A percentile compares a stretch with the other conserved stretches of the same genome.
Conservation (phyloP, 805 yeast species). For the Barnettozyma wickerhamii region DNA sequence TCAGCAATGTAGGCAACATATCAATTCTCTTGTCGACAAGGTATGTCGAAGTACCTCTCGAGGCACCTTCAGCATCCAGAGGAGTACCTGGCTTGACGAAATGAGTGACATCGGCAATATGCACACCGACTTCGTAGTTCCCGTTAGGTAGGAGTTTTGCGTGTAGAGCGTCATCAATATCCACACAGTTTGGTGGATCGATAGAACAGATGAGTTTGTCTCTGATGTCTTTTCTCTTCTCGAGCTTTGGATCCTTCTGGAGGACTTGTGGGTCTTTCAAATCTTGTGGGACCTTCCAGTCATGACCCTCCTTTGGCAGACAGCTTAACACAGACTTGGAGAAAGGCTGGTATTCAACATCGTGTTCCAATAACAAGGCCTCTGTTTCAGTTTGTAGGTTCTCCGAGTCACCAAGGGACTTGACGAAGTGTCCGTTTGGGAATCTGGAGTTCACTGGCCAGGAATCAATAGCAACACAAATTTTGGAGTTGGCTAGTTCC, state of each 20-base stretch:
- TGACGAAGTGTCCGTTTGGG: conserved; percentile 94
- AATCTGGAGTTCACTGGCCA: conserved; percentile 84
- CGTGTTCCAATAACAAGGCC: conserved; percentile 88
- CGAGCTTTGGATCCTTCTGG: conserved; percentile 40
- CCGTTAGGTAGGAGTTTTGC: conserved; percentile 85
- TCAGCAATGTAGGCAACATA: conserved; percentile 93
- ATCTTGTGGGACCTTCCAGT: conserved; percentile 83
- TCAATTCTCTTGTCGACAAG: conserved; percentile 97
- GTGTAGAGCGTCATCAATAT: conserved; percentile 97
- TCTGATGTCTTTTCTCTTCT: conserved; percentile 76
- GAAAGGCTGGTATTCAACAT: conserved; percentile 94
- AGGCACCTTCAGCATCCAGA: conserved; percentile 91
- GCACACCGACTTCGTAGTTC: conserved; percentile 96
- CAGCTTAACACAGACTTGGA: conserved; percentile 89
- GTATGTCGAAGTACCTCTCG: conserved; percentile 96
- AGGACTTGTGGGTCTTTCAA: conserved; percentile 50
- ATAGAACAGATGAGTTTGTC: conserved; percentile 90
- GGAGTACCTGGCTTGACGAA: conserved; percentile 93
- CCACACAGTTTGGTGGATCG: conserved; percentile 98
- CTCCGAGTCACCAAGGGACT: conserved; percentile 86
- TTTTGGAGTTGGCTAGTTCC: conserved; percentile 81
- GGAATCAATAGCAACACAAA: conserved; percentile 86
- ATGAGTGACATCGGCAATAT: conserved; percentile 97
- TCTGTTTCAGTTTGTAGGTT: conserved; percentile 95
- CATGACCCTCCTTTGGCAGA: conserved; percentile 87